Evolutionary conservation across 2,329 filamentous ascomycete genomes (phyloP).

Genomic region (Tricladium varicosporioides): DNA sequence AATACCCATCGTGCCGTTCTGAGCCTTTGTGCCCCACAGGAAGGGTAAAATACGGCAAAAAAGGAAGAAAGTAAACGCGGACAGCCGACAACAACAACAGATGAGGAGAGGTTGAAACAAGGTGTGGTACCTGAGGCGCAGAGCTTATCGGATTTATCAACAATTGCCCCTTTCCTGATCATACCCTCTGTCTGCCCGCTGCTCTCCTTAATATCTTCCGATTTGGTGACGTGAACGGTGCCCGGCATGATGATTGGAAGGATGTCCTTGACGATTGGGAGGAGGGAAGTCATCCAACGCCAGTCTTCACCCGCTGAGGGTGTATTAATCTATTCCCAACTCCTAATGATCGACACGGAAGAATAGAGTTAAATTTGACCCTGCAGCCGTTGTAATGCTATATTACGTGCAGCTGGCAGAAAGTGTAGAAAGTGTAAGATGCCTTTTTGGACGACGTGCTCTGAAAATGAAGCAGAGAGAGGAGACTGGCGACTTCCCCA

Average conservation of each 20-base stretch:
- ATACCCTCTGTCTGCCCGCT: slow-evolving; percentile 48
- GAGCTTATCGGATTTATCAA: slow-evolving; percentile 62
- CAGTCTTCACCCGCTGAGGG: not conserved
- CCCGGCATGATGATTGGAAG: slow-evolving; percentile 58
- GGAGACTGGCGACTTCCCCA: not conserved
- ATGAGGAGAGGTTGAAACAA: not conserved
- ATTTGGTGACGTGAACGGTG: slow-evolving; percentile 54
- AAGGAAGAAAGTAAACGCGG: slow-evolving; percentile 8
- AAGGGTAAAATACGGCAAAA: slow-evolving; percentile 1
- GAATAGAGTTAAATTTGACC: not conserved
- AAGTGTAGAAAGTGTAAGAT: not conserved
- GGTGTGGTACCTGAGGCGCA: slow-evolving; percentile 56
- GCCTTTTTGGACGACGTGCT: too few relatives aligned
- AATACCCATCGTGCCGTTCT: too few relatives aligned
- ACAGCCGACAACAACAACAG: not conserved
- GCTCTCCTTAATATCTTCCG: slow-evolving; percentile 42
- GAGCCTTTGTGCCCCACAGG: not conserved
- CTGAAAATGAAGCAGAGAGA: not conserved
- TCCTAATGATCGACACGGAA: not conserved
- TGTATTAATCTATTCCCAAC: not conserved
- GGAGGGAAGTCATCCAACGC: slow-evolving; percentile 49
- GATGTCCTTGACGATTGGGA: slow-evolving; percentile 56
- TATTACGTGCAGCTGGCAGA: not conserved
- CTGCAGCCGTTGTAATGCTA: not conserved
- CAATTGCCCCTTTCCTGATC: slow-evolving; percentile 56